These are phyloP conservation scores for Trichocladium antarcticum DNA, from an alignment of 495 filamentous ascomycete species.

Conservation along the genomic window DNA sequence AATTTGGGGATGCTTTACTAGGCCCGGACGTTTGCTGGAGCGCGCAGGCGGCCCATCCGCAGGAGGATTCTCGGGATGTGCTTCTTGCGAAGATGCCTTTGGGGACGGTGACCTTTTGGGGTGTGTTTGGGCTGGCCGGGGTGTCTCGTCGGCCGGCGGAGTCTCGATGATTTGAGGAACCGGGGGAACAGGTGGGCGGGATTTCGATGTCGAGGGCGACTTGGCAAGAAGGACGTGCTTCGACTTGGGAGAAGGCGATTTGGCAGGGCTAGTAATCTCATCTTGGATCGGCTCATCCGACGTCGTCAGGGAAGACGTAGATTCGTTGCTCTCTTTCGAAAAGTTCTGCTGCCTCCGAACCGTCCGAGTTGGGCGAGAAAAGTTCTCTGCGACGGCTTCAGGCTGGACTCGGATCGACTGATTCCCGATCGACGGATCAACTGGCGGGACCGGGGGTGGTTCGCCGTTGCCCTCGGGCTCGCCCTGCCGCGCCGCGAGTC, in stretches of 20 bases:
- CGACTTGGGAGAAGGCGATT: conserved; percentile 15
- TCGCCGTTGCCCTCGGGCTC: conserved; percentile 53
- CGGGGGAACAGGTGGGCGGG: conserved; percentile 20
- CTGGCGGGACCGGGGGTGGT: conserved; percentile 31
- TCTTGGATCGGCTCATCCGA: conserved; percentile 9
- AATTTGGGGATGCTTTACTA: conserved; percentile 24
- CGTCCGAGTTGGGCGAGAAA: conserved; percentile 39
- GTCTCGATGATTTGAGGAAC: conserved; percentile 64
- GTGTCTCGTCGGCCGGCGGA: conserved; percentile 40
- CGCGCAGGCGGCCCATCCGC: conserved; percentile 35
- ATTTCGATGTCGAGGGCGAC: conserved; percentile 15
- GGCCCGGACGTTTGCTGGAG: conserved; percentile 37
- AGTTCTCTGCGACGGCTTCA: conserved; percentile 57
- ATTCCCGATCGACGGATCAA: conserved; percentile 42
- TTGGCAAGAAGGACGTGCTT: conserved; percentile 16
- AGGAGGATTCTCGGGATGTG: conserved; percentile 20
- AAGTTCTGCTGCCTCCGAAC: conserved; percentile 37
- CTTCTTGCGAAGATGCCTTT: conserved; percentile 25
- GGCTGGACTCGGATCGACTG: conserved; percentile 61
- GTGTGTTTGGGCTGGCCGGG: conserved; percentile 25
- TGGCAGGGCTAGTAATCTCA: conserved; percentile 9
- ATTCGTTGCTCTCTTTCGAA: conserved; percentile 18
- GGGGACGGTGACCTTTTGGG: conserved; percentile 50
- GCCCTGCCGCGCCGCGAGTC: conserved; percentile 44
- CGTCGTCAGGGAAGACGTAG: neutral